Evolutionary conservation across 2,329 filamentous ascomycete species (phyloP), one percentile per base, ranked within the genome.

Genomic region (Alternaria angustiovoidea): DNA sequence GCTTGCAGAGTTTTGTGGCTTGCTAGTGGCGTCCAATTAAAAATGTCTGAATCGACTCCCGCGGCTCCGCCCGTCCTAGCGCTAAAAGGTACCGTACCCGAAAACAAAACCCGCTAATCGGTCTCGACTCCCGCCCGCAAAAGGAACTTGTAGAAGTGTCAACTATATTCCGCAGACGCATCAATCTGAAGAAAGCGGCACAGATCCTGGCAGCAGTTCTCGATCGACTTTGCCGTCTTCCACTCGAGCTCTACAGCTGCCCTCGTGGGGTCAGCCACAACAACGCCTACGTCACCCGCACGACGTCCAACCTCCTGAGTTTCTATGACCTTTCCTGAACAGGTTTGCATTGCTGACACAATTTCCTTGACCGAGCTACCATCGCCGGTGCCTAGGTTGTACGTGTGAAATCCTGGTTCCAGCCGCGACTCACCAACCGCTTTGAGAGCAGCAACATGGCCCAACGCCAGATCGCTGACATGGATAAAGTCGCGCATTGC

Each of bases 401-500:
- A 78, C 18, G 66, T 62, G 36, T 71, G 61, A 59, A 75, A 76
- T 2, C 69, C 57, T 16, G 68, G 34, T n/a, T 14, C 8, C 24
- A 64, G 59, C 44, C 48, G 66, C 28, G 58, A 61, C 41, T 44
- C 57, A 18, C 62, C 47, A 47, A 59, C 64, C 7, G 67, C 67
- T 8, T 52, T 47, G 20, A 88, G 80, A 1, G 87, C 87, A 7
- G 87, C 85, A 26, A 88, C 82, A 73, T 89, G 87, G 6, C 85
- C 87, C 34, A 82, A 80, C 7, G 87, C 87, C 36, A 89, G 82
- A 72, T 89, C 88, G 20, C 81, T 84, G 42, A 89, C 87, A 65
- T 89, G 87, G 64, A 89, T 88, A 69, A 88, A 89, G 72, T 89
- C 87, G 36, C 88, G 83, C 20, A 89, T 81, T 0, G 86, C 86